Conservation (phyloP, 371 early-diverging fungal species). For the Rhizopus microsporus region DNA sequence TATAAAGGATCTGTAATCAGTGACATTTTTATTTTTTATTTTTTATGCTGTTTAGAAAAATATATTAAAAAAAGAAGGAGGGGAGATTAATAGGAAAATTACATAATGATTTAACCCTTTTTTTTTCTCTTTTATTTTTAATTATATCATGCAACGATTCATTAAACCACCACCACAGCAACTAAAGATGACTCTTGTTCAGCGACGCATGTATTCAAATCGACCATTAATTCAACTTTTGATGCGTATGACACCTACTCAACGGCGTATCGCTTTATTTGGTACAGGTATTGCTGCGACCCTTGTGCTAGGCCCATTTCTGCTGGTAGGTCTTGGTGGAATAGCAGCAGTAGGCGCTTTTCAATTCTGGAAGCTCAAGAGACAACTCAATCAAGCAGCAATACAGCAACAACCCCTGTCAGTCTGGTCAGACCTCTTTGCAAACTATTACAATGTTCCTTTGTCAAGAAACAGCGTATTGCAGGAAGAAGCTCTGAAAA, state of each 20-base stretch:
- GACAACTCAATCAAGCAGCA: not conserved
- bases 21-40: no score
- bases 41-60: no score
- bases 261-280: not conserved
- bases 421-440: slow-evolving; percentile 14
- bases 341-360: slow-evolving; percentile 20
- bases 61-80: not conserved
- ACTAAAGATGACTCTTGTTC: no score
- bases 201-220: no score
- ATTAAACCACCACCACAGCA: not conserved
- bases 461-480: slow-evolving; percentile 3
- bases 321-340: slow-evolving; percentile 25
- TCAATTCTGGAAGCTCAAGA: slow-evolving; percentile 20
- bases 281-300: slow-evolving; percentile 7
- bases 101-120: no score
- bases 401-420: not conserved
- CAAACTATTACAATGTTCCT: slow-evolving; percentile 2
- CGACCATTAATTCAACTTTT: not conserved
- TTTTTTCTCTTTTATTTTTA: no score
- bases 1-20: slow-evolving; percentile 74
- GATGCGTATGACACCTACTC: not conserved
- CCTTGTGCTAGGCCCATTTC: slow-evolving; percentile 23
- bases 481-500: slow-evolving; percentile 16
- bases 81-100: not conserved
- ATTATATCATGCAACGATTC: no score